phyloP scores from a whole-genome alignment of 139 green algal species.

The Chlorella sp. region DNA sequence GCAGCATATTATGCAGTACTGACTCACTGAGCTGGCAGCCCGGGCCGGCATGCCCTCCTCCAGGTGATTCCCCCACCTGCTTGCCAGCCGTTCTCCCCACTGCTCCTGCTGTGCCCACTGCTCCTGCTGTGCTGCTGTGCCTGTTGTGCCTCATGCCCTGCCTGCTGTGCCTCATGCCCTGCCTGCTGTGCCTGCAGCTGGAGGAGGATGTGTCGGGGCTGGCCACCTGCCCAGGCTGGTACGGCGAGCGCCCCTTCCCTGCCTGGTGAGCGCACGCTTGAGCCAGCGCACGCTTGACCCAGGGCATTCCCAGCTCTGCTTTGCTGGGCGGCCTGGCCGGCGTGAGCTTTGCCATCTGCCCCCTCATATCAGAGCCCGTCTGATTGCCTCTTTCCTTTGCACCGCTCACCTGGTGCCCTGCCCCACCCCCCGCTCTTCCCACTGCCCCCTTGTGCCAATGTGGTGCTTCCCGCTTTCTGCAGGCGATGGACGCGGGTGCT shows the following conservation, averaged over 20 bases:
- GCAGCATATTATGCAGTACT: no score
- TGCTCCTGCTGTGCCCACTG: no score
- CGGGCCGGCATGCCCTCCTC: neutral
- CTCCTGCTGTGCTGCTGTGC: no score
- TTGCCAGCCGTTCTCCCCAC: neutral
- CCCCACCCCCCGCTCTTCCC: no score
- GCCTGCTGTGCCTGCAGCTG: neutral
- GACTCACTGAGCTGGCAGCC: no score
- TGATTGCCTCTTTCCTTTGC: neutral
- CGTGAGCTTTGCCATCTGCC: neutral
- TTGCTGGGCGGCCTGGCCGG: neutral
- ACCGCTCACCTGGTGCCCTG: no score
- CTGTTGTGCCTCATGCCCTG: no score
- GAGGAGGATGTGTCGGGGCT: neutral
- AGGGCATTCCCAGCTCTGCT: no score
- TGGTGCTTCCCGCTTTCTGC: neutral
- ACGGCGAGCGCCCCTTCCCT: constrained; percentile 17
- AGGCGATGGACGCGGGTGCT: constrained; percentile 69
- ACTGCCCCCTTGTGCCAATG: no score
- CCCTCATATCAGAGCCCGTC: neutral
- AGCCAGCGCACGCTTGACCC: no score
- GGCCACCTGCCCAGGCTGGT: neutral
- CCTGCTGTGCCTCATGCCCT: no score
- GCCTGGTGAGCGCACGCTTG: constrained; percentile 20
- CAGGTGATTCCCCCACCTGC: neutral